phyloP scores from a whole-genome alignment of 148 eudicot genomes.

The Cornus controversa region DNA sequence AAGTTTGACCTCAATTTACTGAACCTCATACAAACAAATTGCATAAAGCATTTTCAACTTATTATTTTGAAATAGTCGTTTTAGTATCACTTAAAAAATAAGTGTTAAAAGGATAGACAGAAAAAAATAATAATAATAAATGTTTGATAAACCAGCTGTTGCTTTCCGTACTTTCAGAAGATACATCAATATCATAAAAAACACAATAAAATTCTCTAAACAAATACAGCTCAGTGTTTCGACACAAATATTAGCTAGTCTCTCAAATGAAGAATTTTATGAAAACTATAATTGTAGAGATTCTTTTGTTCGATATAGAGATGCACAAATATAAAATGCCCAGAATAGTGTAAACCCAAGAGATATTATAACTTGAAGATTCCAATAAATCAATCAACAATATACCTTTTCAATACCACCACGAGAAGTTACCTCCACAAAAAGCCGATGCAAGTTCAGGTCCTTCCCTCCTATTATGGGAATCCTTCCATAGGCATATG shows the following conservation, averaged over 20 bases:
- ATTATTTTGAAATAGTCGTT: too few relatives aligned
- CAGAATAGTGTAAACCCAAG: not conserved
- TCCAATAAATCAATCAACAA: not conserved
- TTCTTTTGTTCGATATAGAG: not conserved
- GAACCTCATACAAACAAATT: too few relatives aligned
- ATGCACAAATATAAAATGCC: not conserved
- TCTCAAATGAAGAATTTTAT: not conserved
- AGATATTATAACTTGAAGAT: not conserved
- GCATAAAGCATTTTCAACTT: too few relatives aligned
- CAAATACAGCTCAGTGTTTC: not conserved
- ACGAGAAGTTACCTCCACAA: slow-evolving; percentile 96
- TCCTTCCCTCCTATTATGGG: slow-evolving; percentile 89
- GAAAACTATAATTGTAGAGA: not conserved
- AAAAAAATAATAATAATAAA: too few relatives aligned
- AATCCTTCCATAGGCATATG: slow-evolving; percentile 50
- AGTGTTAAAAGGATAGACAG: too few relatives aligned
- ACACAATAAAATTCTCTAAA: not conserved
- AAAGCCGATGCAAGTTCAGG: slow-evolving; percentile 87
- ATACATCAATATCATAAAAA: not conserved
- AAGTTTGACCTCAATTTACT: too few relatives aligned
- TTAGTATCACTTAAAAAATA: too few relatives aligned
- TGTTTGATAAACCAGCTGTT: too few relatives aligned
- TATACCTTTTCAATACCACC: slow-evolving; percentile 84
- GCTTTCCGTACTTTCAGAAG: too few relatives aligned
- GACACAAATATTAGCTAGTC: not conserved